A percentile compares a stretch with the other conserved stretches of the same genome.
These are phyloP conservation scores for Piper betle DNA, from an alignment of 164 flowering plant species.

Conservation along the genomic window DNA sequence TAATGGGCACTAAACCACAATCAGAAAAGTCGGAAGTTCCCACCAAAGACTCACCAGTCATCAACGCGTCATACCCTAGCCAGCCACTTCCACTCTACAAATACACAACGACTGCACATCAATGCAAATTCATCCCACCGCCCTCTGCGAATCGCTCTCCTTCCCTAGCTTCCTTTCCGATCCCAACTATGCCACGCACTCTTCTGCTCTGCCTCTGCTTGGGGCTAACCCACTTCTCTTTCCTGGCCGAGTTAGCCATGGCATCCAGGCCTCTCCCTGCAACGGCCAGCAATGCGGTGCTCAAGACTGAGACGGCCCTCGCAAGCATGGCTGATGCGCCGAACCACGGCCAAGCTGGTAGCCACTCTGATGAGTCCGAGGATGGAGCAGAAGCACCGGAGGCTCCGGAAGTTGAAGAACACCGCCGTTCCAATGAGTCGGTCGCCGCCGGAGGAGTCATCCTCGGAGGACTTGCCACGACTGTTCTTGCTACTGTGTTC, in stretches of 20 bases:
- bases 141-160: background rate
- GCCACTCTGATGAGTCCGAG: background rate
- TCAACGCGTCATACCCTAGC: no score
- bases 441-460: conserved; percentile 20
- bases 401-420: conserved; percentile 5
- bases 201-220: background rate
- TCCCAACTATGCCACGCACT: background rate
- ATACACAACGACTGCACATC: no score
- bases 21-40: no score
- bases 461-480: conserved; percentile 20
- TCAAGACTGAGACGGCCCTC: background rate
- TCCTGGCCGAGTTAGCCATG: background rate
- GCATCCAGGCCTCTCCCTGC: background rate
- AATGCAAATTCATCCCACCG: background rate
- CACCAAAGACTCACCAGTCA: no score
- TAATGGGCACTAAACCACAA: no score
- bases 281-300: background rate
- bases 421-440: conserved; percentile 3
- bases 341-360: background rate
- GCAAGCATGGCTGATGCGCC: background rate
- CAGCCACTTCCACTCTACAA: no score
- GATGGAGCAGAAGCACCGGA: conserved; percentile 10
- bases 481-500: conserved; percentile 13
- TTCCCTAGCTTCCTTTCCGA: background rate
- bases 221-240: background rate